phyloP scores from a whole-genome alignment of 345 rosid species.

The Salix purpurea region DNA sequence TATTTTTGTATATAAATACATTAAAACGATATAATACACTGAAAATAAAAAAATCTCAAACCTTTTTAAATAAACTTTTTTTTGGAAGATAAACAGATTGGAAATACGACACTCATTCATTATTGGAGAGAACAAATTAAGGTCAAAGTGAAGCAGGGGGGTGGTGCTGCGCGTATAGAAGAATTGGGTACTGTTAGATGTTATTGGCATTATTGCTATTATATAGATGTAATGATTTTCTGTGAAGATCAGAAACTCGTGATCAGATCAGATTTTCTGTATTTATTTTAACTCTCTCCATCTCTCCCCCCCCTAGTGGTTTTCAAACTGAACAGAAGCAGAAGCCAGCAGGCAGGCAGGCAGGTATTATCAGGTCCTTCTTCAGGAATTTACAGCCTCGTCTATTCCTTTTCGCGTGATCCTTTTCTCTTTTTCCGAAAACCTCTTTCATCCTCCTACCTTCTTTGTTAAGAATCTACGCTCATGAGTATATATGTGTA shows the following conservation, averaged over 20 bases:
- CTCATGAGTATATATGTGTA: neutral
- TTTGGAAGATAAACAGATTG: no score
- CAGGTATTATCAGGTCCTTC: slow-evolving; percentile 38
- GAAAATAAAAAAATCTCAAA: no score
- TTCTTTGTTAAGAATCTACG: neutral
- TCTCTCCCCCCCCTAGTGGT: slow-evolving; percentile 10
- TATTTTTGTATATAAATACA: no score
- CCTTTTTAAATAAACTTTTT: no score
- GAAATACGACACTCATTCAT: no score
- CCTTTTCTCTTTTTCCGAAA: neutral
- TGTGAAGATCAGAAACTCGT: slow-evolving; percentile 44
- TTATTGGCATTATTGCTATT: neutral
- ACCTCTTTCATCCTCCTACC: neutral
- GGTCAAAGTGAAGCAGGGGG: slow-evolving; percentile 83
- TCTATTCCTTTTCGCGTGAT: slow-evolving; percentile 46
- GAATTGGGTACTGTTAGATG: no score
- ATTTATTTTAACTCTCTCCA: neutral
- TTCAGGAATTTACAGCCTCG: slow-evolving; percentile 47
- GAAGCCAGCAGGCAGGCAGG: slow-evolving; percentile 24
- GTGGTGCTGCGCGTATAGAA: neutral
- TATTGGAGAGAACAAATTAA: neutral
- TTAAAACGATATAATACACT: no score
- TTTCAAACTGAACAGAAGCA: slow-evolving; percentile 17
- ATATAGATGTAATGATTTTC: slow-evolving; percentile 38
- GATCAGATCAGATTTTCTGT: slow-evolving; percentile 20